Base-by-base conservation (phyloP, 2,329 filamentous ascomycete species). In the Pseudogymnoascus sp. region DNA sequence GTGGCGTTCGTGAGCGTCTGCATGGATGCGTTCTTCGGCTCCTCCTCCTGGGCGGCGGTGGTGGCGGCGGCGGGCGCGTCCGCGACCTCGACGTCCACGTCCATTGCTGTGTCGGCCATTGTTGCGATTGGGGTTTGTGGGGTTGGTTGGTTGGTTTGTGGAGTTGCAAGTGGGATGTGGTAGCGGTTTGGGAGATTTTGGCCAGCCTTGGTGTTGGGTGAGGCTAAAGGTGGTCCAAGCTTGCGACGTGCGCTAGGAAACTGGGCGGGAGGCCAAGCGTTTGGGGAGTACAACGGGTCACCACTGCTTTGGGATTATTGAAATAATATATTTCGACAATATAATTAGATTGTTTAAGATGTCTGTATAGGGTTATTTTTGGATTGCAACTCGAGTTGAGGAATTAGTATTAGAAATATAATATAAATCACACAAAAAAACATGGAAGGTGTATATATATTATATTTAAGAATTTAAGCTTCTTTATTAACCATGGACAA, bases 1-100 rank as follows among this genome's bases (percentile, higher is more conserved):
- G 87, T 91, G 62, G 90, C 90, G 72, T 89, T 88, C 38, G 82
- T 80, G 69, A 84, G 83, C 5, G 90, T 92, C 70, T 85, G 85
- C 81, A 91, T 88, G 71, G 88, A 85, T 69, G 79, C 78, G 66
- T 84, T 80, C 70, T 84, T 83, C 68, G 78, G 73, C 60, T 84
- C 79, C 63, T 83, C 79, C 70, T 83, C 82, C 68, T 77, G 74
- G 61, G 75, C 70, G 61, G 72, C 71, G 27, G 31, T 6, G 12
- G 58, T 38, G 5, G 8, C 27, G 7, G 33, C 2, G 61, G 73
- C 69, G 58, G 73, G 67, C 62, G 68, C 70, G 63, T 65, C 61
- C 60, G 67, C 68, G 63, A 63, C 64, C 63, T 58, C 33, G 65
- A 63, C 67, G 67, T 77, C 76, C 42, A 79, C 68, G 12, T 79